Conservation (phyloP, 169 alveolate genomes). For the Cryptosporidium bovis region DNA sequence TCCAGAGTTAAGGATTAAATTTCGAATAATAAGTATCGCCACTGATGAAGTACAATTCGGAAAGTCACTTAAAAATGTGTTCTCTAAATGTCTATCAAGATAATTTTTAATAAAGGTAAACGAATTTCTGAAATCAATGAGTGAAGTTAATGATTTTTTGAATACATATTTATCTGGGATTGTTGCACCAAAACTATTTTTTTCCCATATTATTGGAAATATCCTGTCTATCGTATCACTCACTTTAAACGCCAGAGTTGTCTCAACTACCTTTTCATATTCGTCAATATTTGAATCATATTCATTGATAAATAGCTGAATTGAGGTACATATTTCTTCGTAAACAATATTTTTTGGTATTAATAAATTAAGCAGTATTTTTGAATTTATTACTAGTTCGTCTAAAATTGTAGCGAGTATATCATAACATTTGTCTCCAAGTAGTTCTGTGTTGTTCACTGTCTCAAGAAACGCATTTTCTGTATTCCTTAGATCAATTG, state of each 20-base stretch:
- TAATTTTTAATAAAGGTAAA: conserved; percentile 10
- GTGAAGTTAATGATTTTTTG: conserved; percentile 16
- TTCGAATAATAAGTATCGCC: conserved; percentile 2
- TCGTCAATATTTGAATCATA: background rate
- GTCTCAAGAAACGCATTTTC: conserved; percentile 4
- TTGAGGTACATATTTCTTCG: background rate
- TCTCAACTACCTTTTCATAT: conserved; percentile 14
- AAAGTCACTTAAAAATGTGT: background rate
- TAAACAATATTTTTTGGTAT: conserved; percentile 1
- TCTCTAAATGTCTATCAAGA: conserved; percentile 6
- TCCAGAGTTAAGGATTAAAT: background rate
- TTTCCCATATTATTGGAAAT: conserved; percentile 32
- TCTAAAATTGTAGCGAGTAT: background rate
- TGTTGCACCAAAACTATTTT: conserved; percentile 22
- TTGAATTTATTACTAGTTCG: background rate
- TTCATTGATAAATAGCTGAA: conserved; percentile 6
- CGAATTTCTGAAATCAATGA: conserved; percentile 7
- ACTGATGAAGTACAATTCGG: conserved; percentile 11
- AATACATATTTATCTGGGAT: conserved; percentile 24
- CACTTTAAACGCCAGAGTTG: conserved; percentile 9
- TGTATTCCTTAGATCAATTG: background rate
- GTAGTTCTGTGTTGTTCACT: background rate
- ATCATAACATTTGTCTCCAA: conserved; percentile 3
- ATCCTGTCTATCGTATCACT: conserved; percentile 5
- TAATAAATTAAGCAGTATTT: background rate